Evolutionary conservation across 169 alveolate species (phyloP), one percentile per base, ranked within the genome.

Genomic region (Cryptosporidium meleagridis): DNA sequence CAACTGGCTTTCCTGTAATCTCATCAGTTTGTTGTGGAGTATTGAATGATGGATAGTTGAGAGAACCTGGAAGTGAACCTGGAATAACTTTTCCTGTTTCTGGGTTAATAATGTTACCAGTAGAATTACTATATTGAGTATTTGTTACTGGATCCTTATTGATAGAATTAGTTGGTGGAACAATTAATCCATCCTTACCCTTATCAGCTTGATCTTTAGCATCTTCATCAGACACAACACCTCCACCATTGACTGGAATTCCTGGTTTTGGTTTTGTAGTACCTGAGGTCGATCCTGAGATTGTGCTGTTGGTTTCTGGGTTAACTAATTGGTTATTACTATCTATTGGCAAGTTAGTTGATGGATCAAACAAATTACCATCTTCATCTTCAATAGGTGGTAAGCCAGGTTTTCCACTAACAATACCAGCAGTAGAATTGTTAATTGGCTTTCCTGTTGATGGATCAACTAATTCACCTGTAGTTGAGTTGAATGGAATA

Each of bases 11-110:
- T 29, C 89, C 89, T 37, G 89, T 80, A 21, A 65, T 26, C 52
- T 80, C 44, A 65, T 80, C 89, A 29, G 89, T 80, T 51, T 80
- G 89, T 16, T 62, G 73, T 61, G 89, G 89, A 44, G 89, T 80
- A 31, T 80, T 80, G 41, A 44, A 44, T 35, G 26, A 35, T 37
- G 89, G 89, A 41, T 45, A 48, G 51, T 80, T 52, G 6, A 80
- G 48, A 26, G 75, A 35, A 6, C 89, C 89, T 62, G 89, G 80
- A 2, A 80, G 41, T 62, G 89, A 62, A n/a, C 89, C 89, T 26
- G 59, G 59, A 41, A 80, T 80, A n/a, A 23, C 29, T 31, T 41
- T 16, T 61, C 89, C 89, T 23, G 89, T 80, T 26, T n/a, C 59
- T 14, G 65, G 65, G 51, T 80, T 62, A 48, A 80, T 80, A 14